Evolutionary conservation across 2,329 filamentous ascomycete species (phyloP).

Genomic region (Calonectria henricotiae): DNA sequence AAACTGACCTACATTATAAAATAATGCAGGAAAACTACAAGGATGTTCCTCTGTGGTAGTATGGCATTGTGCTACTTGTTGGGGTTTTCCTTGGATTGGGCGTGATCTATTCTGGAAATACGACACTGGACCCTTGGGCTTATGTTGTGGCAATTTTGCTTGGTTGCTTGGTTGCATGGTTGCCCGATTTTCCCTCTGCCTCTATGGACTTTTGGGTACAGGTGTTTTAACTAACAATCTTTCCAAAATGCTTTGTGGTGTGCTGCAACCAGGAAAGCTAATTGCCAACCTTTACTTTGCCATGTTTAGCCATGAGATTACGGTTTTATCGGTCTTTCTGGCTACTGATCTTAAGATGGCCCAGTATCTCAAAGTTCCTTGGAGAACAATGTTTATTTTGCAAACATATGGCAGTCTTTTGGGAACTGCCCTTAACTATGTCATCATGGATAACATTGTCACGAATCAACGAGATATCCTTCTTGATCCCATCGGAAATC

Average conservation of each 20-base stretch:
- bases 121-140: background rate
- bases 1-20: conserved; percentile 5
- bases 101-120: conserved; percentile 1
- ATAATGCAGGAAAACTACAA: conserved; percentile 20
- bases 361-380: conserved; percentile 12
- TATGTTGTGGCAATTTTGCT: conserved; percentile 15
- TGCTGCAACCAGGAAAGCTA: conserved; percentile 1
- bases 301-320: conserved; percentile 15
- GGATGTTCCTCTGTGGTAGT: conserved; percentile 6
- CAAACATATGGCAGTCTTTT: conserved; percentile 8
- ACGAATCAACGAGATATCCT: background rate
- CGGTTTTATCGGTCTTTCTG: background rate
- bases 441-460: conserved; percentile 18
- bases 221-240: conserved; percentile 10
- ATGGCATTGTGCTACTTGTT: conserved; percentile 6
- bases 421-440: conserved; percentile 15
- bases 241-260: conserved; percentile 13
- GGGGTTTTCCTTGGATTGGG: conserved; percentile 7
- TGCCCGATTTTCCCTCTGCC: conserved; percentile 5
- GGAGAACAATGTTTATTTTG: conserved; percentile 8
- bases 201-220: conserved; percentile 3
- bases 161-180: conserved; percentile 17
- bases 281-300: conserved; percentile 8
- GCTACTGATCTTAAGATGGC: conserved; percentile 7
- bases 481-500: conserved; percentile 6